Evolutionary conservation across 257 asterid species (phyloP).

Genomic region (Solanum pinnatisectum): DNA sequence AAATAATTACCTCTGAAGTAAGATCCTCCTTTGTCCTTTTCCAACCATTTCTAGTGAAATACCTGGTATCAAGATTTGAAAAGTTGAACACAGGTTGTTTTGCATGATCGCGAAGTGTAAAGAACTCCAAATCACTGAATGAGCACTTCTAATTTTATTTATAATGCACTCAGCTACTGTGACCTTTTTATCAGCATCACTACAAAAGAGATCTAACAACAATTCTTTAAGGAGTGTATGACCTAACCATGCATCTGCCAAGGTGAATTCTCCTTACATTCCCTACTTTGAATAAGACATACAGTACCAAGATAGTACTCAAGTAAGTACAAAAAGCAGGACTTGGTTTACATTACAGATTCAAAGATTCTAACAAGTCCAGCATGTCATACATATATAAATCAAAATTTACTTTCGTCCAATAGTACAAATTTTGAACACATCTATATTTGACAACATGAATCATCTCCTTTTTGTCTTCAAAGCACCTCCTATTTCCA

Average conservation of each 20-base stretch:
- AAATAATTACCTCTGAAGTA: constrained; percentile 45
- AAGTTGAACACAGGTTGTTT: background rate
- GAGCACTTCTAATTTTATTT: background rate
- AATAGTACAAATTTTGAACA: background rate
- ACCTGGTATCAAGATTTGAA: constrained; percentile 35
- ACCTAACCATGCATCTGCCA: background rate
- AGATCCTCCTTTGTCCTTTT: constrained; percentile 80
- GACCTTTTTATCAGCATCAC: background rate
- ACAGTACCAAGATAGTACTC: background rate
- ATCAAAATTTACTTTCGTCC: background rate
- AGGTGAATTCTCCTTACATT: background rate
- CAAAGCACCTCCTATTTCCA: background rate
- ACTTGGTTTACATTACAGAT: background rate
- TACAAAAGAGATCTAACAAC: background rate
- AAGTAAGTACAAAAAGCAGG: background rate
- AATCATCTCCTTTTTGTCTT: background rate
- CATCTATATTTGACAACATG: background rate
- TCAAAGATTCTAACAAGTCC: background rate
- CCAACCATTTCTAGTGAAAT: constrained; percentile 85
- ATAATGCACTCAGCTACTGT: background rate
- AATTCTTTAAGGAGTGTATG: background rate
- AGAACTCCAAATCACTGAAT: background rate
- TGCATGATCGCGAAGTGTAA: background rate
- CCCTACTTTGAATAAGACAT: background rate
- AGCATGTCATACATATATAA: background rate